These are phyloP conservation scores for Candida multigemmis DNA, from an alignment of 805 yeast genomes.

Conservation along the genomic window DNA sequence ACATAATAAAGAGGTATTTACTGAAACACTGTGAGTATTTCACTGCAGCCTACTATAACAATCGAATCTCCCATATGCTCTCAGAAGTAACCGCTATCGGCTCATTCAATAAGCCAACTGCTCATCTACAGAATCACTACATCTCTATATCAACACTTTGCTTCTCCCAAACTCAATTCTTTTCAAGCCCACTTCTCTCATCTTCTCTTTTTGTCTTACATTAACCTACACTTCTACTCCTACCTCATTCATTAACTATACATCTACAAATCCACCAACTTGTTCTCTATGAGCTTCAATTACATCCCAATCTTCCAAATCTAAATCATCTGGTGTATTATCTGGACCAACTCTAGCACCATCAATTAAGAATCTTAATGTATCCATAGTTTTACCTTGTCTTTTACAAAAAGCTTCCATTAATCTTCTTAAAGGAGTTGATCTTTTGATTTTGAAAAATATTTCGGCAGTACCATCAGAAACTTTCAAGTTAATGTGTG, in stretches of 20 bases:
- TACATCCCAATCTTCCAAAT: constrained; percentile 90
- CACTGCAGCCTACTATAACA: no score
- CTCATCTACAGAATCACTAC: no score
- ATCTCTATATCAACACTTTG: no score
- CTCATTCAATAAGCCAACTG: no score
- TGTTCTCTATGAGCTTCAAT: constrained; percentile 98
- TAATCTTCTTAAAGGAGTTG: constrained; percentile 86
- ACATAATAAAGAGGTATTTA: no score
- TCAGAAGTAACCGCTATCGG: no score
- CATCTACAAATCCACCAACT: constrained; percentile 45
- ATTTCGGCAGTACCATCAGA: constrained; percentile 92
- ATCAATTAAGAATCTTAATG: constrained; percentile 84
- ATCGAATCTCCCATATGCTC: no score
- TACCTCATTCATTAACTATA: neutral
- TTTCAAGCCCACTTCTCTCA: no score
- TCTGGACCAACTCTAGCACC: constrained; percentile 85
- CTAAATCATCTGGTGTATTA: constrained; percentile 88
- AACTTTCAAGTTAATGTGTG: constrained; percentile 91
- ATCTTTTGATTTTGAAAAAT: constrained; percentile 87
- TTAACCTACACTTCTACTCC: no score
- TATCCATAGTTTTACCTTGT: constrained; percentile 80
- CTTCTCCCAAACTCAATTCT: no score
- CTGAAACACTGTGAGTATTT: no score
- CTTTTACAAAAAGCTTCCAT: constrained; percentile 98
- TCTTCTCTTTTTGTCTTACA: no score